Evolutionary conservation across 1,284 basidiomycete genomes (phyloP).

Genomic region (Moesziomyces globuligerus): DNA sequence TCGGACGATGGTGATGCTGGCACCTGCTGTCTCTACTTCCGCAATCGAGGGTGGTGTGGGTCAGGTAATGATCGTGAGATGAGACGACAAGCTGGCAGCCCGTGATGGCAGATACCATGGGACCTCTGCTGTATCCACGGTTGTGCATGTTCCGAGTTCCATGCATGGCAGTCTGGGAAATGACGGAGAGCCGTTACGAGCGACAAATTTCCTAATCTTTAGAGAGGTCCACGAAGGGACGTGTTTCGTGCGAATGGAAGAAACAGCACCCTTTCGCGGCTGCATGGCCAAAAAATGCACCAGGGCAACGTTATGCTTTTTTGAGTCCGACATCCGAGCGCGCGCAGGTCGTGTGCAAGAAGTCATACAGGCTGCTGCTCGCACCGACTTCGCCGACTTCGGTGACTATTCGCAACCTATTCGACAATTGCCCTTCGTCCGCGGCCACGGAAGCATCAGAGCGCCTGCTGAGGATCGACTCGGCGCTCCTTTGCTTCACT

Average conservation of each 20-base stretch:
- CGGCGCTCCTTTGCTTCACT: too few relatives aligned
- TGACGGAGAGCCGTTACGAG: background rate
- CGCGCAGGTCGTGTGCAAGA: background rate
- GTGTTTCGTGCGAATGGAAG: constrained; percentile 38
- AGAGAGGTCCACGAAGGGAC: background rate
- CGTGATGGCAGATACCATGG: too few relatives aligned
- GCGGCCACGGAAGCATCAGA: too few relatives aligned
- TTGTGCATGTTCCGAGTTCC: background rate
- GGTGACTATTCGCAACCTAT: too few relatives aligned
- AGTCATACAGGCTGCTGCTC: background rate
- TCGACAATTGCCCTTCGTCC: too few relatives aligned
- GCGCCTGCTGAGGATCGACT: too few relatives aligned
- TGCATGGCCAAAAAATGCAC: background rate
- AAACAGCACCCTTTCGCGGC: constrained; percentile 17
- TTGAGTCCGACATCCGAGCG: background rate
- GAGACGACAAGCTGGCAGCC: too few relatives aligned
- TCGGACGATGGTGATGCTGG: too few relatives aligned
- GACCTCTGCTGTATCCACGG: too few relatives aligned
- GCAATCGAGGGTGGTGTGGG: too few relatives aligned
- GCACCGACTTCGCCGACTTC: background rate
- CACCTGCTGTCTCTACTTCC: too few relatives aligned
- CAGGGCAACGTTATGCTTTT: background rate
- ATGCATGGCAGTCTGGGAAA: background rate
- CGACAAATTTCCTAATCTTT: background rate
- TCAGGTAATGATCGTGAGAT: background rate